These are phyloP conservation scores for Rhizophora apiculata DNA, from an alignment of 345 rosid species.

Conservation along the genomic window DNA sequence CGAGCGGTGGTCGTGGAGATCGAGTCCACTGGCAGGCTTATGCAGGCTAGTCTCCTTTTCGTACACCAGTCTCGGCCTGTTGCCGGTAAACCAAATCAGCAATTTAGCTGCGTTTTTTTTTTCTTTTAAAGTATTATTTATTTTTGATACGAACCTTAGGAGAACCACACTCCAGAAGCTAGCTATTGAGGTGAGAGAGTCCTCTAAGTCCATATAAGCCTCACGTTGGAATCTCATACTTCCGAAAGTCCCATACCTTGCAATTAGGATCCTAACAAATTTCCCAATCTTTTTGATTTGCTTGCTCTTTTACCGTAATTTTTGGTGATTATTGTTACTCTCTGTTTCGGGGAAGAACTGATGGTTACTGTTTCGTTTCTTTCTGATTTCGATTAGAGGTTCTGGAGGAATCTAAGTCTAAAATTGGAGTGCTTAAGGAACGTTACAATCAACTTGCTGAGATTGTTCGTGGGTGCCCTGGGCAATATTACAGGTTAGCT, in stretches of 20 bases:
- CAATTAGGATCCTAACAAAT: too few relatives aligned
- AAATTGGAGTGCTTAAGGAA: conserved; percentile 52
- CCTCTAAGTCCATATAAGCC: too few relatives aligned
- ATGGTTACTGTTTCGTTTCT: background rate
- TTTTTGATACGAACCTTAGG: too few relatives aligned
- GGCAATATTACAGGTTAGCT: conserved; percentile 71
- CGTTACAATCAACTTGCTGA: conserved; percentile 56
- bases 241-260: too few relatives aligned
- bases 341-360: background rate
- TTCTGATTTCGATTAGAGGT: conserved; percentile 44
- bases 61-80: conserved; percentile 86
- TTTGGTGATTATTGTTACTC: background rate
- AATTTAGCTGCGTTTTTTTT: too few relatives aligned
- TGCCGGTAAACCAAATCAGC: conserved; percentile 44
- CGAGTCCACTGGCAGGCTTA: conserved; percentile 65
- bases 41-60: conserved; percentile 74
- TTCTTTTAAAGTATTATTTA: too few relatives aligned
- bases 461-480: conserved; percentile 55
- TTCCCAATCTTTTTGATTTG: background rate
- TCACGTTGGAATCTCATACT: too few relatives aligned
- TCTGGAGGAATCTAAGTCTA: conserved; percentile 59
- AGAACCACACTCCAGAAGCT: too few relatives aligned
- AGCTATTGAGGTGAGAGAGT: too few relatives aligned
- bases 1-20: conserved; percentile 67
- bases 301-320: background rate